Conservation (phyloP, 495 filamentous ascomycete genomes). For the Gamarada debralockiae region DNA sequence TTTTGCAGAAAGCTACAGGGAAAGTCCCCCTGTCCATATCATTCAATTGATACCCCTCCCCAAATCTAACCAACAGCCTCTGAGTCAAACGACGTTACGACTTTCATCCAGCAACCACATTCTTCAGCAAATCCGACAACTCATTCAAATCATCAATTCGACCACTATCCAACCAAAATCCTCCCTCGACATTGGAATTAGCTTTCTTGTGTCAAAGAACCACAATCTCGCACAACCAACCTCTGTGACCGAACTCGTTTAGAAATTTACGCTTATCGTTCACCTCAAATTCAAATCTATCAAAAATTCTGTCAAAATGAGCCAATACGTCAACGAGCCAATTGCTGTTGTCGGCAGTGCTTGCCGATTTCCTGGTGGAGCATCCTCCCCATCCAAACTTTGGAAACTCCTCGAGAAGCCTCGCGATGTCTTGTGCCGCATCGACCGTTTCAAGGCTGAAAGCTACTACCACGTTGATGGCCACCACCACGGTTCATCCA, state of each 20-base stretch:
- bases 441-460: constrained; percentile 49
- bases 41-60: too few species aligned
- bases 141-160: too few species aligned
- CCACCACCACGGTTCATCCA: constrained; percentile 6
- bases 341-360: constrained; percentile 60
- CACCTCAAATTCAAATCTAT: neutral
- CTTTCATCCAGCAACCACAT: too few species aligned
- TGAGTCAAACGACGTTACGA: too few species aligned
- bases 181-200: too few species aligned
- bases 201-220: too few species aligned
- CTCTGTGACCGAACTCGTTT: neutral
- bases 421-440: constrained; percentile 20
- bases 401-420: constrained; percentile 48
- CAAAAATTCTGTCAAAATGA: neutral
- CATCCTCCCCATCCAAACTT: constrained; percentile 45
- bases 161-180: too few species aligned
- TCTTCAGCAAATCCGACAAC: too few species aligned
- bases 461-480: constrained; percentile 41
- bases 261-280: constrained; percentile 1
- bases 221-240: too few species aligned
- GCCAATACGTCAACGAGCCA: constrained; percentile 29
- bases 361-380: constrained; percentile 56
- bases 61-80: too few species aligned
- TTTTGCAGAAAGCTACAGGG: too few species aligned
- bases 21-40: too few species aligned